Percentiles rank a stretch among this genome's conserved stretches.
These are phyloP conservation scores for Olyra latifolia DNA, from an alignment of 176 grass and related monocot genomes.

Conservation along the genomic window DNA sequence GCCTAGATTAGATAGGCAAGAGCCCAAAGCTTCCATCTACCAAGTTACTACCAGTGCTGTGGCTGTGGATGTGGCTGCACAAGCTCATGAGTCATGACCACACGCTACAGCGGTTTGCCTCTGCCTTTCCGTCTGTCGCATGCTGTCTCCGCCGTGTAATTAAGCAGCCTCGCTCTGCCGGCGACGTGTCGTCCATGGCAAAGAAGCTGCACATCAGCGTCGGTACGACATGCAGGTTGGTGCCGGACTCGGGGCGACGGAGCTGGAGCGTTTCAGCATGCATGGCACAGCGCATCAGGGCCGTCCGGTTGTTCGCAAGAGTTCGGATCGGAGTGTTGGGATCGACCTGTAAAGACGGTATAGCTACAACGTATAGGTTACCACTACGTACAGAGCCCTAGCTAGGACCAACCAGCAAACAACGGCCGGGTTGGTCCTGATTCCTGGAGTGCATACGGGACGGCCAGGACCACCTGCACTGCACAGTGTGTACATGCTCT, in stretches of 20 bases:
- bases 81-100: conserved; percentile 7
- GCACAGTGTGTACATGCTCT: too few relatives aligned
- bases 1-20: neutral
- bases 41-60: neutral
- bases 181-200: neutral
- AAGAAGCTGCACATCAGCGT: neutral
- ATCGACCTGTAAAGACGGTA: neutral
- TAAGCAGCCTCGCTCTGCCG: neutral
- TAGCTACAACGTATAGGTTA: neutral
- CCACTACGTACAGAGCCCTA: neutral
- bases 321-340: neutral
- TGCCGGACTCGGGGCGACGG: neutral
- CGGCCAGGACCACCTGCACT: conserved; percentile 45
- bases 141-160: neutral
- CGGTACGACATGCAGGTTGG: neutral
- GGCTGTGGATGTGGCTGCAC: conserved; percentile 6
- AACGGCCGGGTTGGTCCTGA: neutral
- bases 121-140: conserved; percentile 1
- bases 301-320: neutral
- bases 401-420: neutral
- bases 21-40: neutral
- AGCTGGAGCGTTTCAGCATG: neutral
- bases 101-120: conserved; percentile 28
- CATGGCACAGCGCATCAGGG: neutral
- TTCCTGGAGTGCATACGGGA: conserved; percentile 14